Evolutionary conservation across 768 basidiomycete genomes (phyloP).

Genomic region (Lactarius psammicola): DNA sequence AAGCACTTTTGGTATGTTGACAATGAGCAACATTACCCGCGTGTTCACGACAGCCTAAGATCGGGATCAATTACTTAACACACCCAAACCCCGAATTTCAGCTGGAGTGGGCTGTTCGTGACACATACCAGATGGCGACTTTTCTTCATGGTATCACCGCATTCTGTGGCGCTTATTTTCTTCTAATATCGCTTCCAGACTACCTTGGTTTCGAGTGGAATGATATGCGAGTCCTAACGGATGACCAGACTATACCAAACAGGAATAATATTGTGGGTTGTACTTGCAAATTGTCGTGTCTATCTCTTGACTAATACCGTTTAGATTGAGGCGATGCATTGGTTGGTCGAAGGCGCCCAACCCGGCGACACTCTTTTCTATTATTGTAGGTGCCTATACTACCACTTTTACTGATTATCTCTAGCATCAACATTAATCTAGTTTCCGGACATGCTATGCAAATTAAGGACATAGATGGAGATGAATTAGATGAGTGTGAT

Average conservation of each 20-base stretch:
- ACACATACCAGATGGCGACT: background rate
- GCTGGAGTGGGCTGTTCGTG: background rate
- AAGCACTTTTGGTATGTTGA: background rate
- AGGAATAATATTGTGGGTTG: slow-evolving; percentile 8
- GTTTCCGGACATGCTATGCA: slow-evolving; percentile 11
- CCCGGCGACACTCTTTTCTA: background rate
- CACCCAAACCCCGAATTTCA: background rate
- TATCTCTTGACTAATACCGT: background rate
- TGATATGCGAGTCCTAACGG: background rate
- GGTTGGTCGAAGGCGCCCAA: slow-evolving; percentile 1
- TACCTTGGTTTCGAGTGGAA: background rate
- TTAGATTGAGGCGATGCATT: background rate
- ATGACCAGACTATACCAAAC: background rate
- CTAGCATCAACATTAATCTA: background rate
- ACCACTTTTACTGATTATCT: background rate
- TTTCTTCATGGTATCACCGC: background rate
- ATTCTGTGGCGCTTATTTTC: background rate
- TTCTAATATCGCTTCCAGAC: background rate
- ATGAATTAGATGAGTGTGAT: background rate
- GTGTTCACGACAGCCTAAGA: background rate
- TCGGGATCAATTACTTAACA: background rate
- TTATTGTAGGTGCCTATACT: background rate
- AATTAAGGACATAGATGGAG: background rate
- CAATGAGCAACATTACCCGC: too few species aligned
- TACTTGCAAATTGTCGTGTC: background rate